Percentiles rank a stretch among this genome's conserved stretches.
phyloP scores from a whole-genome alignment of 2,329 filamentous ascomycete species.

The Graphiopsis chlorocephala region DNA sequence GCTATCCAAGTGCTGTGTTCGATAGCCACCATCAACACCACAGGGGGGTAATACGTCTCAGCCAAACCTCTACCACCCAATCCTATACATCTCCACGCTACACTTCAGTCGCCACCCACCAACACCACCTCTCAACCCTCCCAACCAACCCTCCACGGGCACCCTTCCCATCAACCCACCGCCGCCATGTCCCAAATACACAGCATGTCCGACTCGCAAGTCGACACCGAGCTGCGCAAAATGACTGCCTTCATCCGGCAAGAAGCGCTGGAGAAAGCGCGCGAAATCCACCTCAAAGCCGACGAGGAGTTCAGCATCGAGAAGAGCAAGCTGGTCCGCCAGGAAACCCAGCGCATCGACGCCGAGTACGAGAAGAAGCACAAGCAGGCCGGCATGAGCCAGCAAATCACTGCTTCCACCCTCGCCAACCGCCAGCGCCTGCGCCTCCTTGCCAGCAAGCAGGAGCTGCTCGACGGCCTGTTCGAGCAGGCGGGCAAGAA shows the following conservation, averaged over 20 bases:
- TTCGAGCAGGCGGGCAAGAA: slow-evolving; percentile 78
- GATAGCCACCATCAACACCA: neutral
- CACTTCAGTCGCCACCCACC: neutral
- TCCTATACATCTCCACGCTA: neutral
- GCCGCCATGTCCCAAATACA: slow-evolving; percentile 84
- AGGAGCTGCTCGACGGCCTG: slow-evolving; percentile 85
- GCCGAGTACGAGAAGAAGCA: slow-evolving; percentile 95
- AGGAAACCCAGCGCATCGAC: slow-evolving; percentile 93
- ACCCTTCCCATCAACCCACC: slow-evolving; percentile 34
- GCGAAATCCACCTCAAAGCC: slow-evolving; percentile 96
- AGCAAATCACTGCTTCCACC: slow-evolving; percentile 96
- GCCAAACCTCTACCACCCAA: neutral
- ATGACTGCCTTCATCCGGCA: slow-evolving; percentile 99
- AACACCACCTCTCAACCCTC: neutral
- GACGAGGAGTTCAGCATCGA: slow-evolving; percentile 99
- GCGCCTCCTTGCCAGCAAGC: slow-evolving; percentile 79
- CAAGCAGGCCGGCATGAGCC: slow-evolving; percentile 96
- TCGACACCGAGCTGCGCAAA: slow-evolving; percentile 97
- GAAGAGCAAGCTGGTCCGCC: slow-evolving; percentile 95
- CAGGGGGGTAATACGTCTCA: neutral
- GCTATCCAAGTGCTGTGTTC: neutral
- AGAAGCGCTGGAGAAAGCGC: slow-evolving; percentile 94
- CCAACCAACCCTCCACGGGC: neutral
- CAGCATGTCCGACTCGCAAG: slow-evolving; percentile 96
- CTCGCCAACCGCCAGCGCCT: slow-evolving; percentile 94